These are phyloP conservation scores for Monosporozyma unispora DNA, from an alignment of 805 yeast species.

Conservation along the genomic window DNA sequence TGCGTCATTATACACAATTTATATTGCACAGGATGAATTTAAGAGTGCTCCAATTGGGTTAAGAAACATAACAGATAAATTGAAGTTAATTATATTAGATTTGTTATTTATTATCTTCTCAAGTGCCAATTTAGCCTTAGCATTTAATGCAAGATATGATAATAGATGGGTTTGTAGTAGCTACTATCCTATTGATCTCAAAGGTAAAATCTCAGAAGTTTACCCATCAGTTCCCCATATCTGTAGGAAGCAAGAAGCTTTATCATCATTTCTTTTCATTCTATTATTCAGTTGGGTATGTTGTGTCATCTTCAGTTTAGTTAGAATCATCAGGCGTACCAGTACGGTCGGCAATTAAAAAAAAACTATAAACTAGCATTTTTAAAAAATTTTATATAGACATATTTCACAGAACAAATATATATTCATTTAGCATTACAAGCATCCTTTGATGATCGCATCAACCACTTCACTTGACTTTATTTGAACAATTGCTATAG, in stretches of 20 bases:
- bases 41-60: conserved; percentile 87
- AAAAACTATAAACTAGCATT: not conserved
- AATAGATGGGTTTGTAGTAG: conserved; percentile 66
- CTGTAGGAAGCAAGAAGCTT: conserved; percentile 68
- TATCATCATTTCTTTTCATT: conserved; percentile 71
- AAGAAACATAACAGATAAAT: conserved; percentile 74
- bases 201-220: not conserved
- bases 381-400: not conserved
- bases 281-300: conserved; percentile 74
- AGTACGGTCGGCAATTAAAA: conserved; percentile 26
- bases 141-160: conserved; percentile 78
- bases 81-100: conserved; percentile 74
- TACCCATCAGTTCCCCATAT: conserved; percentile 39
- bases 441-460: not conserved
- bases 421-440: not conserved
- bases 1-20: conserved; percentile 68
- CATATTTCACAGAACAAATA: not conserved
- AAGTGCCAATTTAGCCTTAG: conserved; percentile 76
- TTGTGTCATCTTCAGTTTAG: conserved; percentile 73
- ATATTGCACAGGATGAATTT: conserved; percentile 86
- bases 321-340: conserved; percentile 72
- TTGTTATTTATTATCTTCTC: conserved; percentile 80
- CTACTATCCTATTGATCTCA: conserved; percentile 9
- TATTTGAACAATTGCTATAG: not conserved
- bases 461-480: not conserved